Percentiles rank a stretch among this genome's conserved stretches.
These are phyloP conservation scores for Carex pumila DNA, from an alignment of 176 grass and related monocot genomes.

Conservation along the genomic window DNA sequence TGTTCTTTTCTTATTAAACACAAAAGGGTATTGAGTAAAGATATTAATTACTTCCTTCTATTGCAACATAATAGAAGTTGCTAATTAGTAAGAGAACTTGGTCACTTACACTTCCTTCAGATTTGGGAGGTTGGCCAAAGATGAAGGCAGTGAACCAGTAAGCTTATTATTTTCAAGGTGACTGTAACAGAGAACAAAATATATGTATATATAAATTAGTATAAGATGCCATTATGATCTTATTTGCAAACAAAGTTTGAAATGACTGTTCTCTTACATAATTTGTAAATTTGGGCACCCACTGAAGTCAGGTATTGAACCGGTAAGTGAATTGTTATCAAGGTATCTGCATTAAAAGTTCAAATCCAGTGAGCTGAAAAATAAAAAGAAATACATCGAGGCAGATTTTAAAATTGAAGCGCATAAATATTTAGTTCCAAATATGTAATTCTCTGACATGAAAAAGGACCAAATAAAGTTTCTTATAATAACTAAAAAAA, in stretches of 20 bases:
- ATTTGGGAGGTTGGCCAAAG: slow-evolving; percentile 60
- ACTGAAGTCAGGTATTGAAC: slow-evolving; percentile 79
- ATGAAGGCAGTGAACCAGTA: slow-evolving; percentile 57
- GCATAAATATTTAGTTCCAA: neutral
- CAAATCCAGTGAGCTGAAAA: slow-evolving; percentile 10
- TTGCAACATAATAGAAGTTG: neutral
- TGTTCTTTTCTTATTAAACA: neutral
- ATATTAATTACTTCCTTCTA: neutral
- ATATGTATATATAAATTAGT: slow-evolving; percentile 13
- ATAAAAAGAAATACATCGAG: neutral
- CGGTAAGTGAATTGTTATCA: slow-evolving; percentile 63
- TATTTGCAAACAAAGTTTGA: neutral
- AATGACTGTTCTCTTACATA: slow-evolving; percentile 49
- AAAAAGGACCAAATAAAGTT: neutral
- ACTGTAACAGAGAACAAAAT: slow-evolving; percentile 31
- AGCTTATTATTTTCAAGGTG: slow-evolving; percentile 93
- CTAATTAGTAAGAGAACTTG: slow-evolving; percentile 21
- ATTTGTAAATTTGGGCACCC: slow-evolving; percentile 52
- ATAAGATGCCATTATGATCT: neutral
- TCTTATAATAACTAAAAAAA: neutral
- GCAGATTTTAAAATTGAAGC: neutral
- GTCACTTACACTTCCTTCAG: slow-evolving; percentile 71
- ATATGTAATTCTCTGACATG: neutral
- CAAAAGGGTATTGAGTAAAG: neutral
- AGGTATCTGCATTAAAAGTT: slow-evolving; percentile 48